These are phyloP conservation scores for Hericium rajendrae DNA, from an alignment of 768 basidiomycete species.

Conservation along the genomic window DNA sequence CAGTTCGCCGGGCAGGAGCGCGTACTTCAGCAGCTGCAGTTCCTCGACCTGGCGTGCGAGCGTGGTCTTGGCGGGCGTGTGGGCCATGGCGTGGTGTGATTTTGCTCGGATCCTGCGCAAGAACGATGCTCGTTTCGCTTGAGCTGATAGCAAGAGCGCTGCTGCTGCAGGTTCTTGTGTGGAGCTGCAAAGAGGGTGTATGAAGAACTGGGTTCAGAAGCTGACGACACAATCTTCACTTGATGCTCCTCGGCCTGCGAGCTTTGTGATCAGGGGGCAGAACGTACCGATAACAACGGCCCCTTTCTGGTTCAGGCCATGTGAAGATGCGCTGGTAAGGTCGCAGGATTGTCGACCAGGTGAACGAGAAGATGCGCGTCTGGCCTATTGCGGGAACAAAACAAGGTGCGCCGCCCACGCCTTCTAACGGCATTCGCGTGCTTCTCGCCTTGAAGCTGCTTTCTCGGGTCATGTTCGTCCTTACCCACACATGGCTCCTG, in stretches of 20 bases:
- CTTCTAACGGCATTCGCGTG: not conserved
- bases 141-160: too few species aligned
- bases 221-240: not conserved
- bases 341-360: not conserved
- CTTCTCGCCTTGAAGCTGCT: not conserved
- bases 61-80: not conserved
- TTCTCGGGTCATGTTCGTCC: too few species aligned
- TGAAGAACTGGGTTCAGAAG: not conserved
- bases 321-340: not conserved
- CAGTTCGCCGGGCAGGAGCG: constrained; percentile 52
- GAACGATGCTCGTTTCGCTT: too few species aligned
- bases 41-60: constrained; percentile 30
- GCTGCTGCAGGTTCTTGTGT: not conserved
- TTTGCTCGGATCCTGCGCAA: too few species aligned
- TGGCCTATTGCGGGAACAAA: not conserved
- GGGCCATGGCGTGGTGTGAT: not conserved
- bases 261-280: not conserved
- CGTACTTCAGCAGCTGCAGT: constrained; percentile 48
- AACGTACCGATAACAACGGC: not conserved
- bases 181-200: not conserved
- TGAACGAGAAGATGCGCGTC: not conserved
- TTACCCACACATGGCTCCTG: too few species aligned
- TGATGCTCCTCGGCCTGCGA: not conserved
- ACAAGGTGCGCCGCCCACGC: not conserved
- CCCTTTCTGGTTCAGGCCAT: not conserved